Conservation (phyloP, 202 grass and related monocot species). For the Bolboschoenoplectus hybrid region DNA sequence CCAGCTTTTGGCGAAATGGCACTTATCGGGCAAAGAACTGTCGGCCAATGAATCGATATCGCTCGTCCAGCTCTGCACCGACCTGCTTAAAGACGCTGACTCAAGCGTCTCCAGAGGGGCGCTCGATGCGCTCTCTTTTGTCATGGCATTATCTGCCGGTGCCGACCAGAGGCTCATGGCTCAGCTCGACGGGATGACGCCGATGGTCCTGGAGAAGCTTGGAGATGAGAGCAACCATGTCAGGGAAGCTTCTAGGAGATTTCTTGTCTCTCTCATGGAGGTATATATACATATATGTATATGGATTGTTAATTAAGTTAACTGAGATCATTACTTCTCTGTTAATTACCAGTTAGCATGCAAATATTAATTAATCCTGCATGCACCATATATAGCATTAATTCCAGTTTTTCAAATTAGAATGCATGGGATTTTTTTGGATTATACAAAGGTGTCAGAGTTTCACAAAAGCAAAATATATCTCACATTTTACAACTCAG, state of each 20-base stretch:
- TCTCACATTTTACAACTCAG: neutral
- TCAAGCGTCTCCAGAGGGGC: constrained; percentile 42
- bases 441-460: neutral
- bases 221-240: constrained; percentile 59
- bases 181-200: constrained; percentile 51
- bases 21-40: constrained; percentile 31
- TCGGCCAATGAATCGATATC: constrained; percentile 28
- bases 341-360: neutral
- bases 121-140: constrained; percentile 48
- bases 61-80: constrained; percentile 50
- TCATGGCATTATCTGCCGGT: constrained; percentile 22
- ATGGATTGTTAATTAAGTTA: constrained; percentile 10
- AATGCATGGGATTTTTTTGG: neutral
- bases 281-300: constrained; percentile 41
- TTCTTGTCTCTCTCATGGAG: constrained; percentile 74
- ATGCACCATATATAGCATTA: neutral
- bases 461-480: neutral
- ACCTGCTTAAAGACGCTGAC: constrained; percentile 44
- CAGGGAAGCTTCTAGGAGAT: constrained; percentile 68
- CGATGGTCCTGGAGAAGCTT: constrained; percentile 53
- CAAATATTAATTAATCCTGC: neutral
- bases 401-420: neutral
- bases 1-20: constrained; percentile 25
- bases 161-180: constrained; percentile 44
- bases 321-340: neutral